Percentiles rank a stretch among this genome's conserved stretches.
Evolutionary conservation across 1,139 yeast genomes (phyloP).

Genomic region (Kodamaea alishanica): DNA sequence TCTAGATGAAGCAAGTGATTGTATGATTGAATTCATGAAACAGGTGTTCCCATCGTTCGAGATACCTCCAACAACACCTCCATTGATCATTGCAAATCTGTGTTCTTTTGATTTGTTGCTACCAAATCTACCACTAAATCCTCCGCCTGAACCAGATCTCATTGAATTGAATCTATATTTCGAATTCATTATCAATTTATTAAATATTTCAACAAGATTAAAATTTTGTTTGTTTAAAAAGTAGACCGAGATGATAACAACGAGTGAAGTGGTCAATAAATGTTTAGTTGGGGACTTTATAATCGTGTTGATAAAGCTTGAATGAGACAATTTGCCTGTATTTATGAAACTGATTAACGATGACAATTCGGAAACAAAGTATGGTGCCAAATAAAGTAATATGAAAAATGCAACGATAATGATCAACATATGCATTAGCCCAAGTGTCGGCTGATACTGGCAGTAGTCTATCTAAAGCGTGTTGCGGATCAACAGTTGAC

Average conservation of each 20-base stretch:
- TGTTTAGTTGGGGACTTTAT: background rate
- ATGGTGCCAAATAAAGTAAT: background rate
- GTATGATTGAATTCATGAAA: conserved; percentile 88
- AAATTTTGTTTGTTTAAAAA: conserved; percentile 5
- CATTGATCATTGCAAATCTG: conserved; percentile 46
- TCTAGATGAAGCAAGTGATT: conserved; percentile 73
- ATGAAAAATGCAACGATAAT: background rate
- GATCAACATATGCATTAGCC: too few relatives aligned
- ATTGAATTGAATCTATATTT: conserved; percentile 9
- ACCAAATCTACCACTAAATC: conserved; percentile 3
- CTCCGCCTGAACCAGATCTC: conserved; percentile 2
- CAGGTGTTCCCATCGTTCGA: conserved; percentile 91
- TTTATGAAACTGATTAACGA: background rate
- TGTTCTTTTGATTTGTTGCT: conserved; percentile 23
- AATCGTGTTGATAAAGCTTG: background rate
- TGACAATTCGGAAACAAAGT: conserved; percentile 1
- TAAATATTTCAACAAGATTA: conserved; percentile 6
- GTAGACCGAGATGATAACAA: conserved; percentile 7
- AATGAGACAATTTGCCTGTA: background rate
- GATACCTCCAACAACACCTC: conserved; percentile 80
- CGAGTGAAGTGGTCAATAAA: conserved; percentile 8
- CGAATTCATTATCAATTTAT: conserved; percentile 11
- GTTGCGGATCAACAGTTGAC: too few relatives aligned
- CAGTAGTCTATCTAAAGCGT: too few relatives aligned
- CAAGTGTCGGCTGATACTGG: too few relatives aligned